These are phyloP conservation scores for Lotus japonicus DNA, from an alignment of 306 rosid species.

Conservation along the genomic window DNA sequence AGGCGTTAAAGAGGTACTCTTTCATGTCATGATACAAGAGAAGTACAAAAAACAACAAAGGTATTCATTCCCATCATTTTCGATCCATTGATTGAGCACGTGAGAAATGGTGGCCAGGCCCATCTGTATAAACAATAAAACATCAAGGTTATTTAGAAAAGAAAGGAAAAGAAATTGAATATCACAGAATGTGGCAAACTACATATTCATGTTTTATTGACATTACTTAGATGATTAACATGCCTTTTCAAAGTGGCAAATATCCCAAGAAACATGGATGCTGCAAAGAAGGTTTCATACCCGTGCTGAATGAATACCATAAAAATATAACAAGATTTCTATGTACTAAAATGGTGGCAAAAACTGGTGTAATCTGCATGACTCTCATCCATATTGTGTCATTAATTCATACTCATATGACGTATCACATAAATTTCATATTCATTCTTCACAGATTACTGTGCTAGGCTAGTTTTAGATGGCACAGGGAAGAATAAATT, in stretches of 20 bases:
- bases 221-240: background rate
- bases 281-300: background rate
- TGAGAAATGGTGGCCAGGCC: conserved; percentile 53
- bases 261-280: background rate
- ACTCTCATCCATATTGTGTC: too few species aligned
- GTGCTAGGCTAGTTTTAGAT: too few species aligned
- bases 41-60: background rate
- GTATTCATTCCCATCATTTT: conserved; percentile 24
- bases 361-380: too few species aligned
- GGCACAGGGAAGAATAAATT: too few species aligned
- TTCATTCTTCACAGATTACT: too few species aligned
- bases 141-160: conserved; percentile 5
- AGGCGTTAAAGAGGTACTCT: conserved; percentile 10
- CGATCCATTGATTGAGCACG: conserved; percentile 59
- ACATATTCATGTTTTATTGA: background rate
- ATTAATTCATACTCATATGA: too few species aligned
- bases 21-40: conserved; percentile 35
- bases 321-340: too few species aligned
- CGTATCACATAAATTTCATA: too few species aligned
- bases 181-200: background rate
- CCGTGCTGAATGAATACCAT: background rate
- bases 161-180: background rate
- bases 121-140: conserved; percentile 38
- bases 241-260: background rate
- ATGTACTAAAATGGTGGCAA: too few species aligned